These are phyloP conservation scores for Angomonas deanei DNA, from an alignment of 208 protist species.

Conservation along the genomic window DNA sequence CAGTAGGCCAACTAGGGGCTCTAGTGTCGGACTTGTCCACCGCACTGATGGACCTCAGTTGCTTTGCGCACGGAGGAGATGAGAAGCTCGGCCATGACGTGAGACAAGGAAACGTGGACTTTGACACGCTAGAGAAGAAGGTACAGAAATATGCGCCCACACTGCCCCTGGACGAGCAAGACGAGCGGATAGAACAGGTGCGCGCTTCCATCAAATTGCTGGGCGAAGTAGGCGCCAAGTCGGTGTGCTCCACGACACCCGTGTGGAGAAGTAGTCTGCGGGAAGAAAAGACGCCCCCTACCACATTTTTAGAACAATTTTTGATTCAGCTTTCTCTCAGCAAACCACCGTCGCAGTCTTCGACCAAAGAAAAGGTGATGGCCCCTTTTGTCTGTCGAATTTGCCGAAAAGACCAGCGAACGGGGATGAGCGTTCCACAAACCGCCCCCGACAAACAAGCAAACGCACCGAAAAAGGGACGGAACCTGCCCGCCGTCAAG, in stretches of 20 bases:
- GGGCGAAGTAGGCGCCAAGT: neutral
- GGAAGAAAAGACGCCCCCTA: too few relatives aligned
- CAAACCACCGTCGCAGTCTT: neutral
- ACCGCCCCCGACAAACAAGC: neutral
- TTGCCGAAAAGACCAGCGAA: slow-evolving; percentile 44
- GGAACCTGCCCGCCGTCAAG: neutral
- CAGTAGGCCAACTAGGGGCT: slow-evolving; percentile 14
- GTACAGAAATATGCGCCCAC: neutral
- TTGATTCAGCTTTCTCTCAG: neutral
- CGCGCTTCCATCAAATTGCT: neutral
- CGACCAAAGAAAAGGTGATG: neutral
- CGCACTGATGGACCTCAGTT: slow-evolving; percentile 1
- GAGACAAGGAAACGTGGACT: neutral
- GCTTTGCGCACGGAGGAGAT: neutral
- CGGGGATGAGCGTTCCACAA: slow-evolving; percentile 22
- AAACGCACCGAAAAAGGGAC: neutral
- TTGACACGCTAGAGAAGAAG: neutral
- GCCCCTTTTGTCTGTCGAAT: slow-evolving; percentile 43
- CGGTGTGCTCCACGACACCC: neutral
- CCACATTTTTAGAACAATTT: neutral
- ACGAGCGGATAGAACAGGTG: neutral
- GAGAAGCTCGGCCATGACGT: neutral
- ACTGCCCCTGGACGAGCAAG: neutral
- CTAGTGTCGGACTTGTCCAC: slow-evolving; percentile 12
- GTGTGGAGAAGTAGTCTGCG: neutral